Conservation (phyloP, 2,329 filamentous ascomycete species). For the Rhynchosporium secalis region DNA sequence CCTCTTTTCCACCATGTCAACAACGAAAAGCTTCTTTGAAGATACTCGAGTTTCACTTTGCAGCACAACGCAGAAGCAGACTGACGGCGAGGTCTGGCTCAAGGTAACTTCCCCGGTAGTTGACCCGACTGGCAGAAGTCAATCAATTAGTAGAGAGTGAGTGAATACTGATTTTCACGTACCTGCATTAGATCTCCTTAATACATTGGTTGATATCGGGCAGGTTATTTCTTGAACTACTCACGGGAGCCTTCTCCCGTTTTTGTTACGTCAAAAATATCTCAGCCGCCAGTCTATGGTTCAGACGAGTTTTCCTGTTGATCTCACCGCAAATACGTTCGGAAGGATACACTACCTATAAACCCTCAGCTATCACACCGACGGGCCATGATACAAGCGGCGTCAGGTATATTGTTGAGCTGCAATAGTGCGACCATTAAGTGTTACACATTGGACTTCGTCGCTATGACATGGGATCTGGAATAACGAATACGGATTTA, state of each 20-base stretch:
- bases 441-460: neutral
- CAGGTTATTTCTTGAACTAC: neutral
- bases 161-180: neutral
- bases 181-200: constrained; percentile 3
- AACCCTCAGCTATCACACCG: neutral
- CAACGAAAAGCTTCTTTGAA: constrained; percentile 4
- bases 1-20: neutral
- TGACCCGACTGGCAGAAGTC: constrained; percentile 7
- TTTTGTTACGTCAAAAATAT: constrained; percentile 4
- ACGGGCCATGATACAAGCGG: neutral
- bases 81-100: neutral
- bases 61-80: neutral
- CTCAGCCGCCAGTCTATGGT: neutral
- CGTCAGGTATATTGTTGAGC: constrained; percentile 7
- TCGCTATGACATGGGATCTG: neutral
- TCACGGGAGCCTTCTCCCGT: neutral
- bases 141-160: constrained; percentile 5
- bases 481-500: constrained; percentile 2
- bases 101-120: neutral
- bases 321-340: neutral
- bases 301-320: neutral
- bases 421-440: constrained; percentile 12
- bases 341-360: neutral
- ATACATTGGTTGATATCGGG: neutral
- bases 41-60: constrained; percentile 1